phyloP scores from a whole-genome alignment of 768 basidiomycete species.

The Coprinopsis strossmayeri region DNA sequence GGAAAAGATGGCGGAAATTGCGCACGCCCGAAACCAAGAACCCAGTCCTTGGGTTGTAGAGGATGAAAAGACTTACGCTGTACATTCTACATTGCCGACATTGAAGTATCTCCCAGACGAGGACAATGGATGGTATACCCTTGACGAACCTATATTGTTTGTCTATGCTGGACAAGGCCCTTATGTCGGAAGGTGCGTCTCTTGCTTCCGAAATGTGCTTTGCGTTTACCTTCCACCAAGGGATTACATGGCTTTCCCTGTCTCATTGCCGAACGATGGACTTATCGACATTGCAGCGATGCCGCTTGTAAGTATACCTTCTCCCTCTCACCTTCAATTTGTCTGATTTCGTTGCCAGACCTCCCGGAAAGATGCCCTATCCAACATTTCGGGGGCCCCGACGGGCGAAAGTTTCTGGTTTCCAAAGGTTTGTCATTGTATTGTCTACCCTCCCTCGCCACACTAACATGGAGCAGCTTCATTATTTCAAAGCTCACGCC shows the following conservation, averaged over 20 bases:
- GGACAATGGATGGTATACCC: conserved; percentile 61
- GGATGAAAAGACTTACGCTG: conserved; percentile 13
- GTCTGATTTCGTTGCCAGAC: conserved; percentile 26
- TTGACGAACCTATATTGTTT: conserved; percentile 63
- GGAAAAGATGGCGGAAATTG: conserved; percentile 52
- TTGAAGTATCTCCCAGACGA: conserved; percentile 37
- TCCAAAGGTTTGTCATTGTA: conserved; percentile 36
- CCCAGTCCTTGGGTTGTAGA: conserved; percentile 6
- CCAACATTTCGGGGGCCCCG: conserved; percentile 53
- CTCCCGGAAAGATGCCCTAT: conserved; percentile 43
- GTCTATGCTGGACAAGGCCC: conserved; percentile 77
- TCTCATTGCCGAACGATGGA: conserved; percentile 74
- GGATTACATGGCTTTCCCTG: conserved; percentile 79
- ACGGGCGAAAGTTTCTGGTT: conserved; percentile 59
- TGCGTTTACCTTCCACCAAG: conserved; percentile 23
- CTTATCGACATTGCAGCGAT: conserved; percentile 67
- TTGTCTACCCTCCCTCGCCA: neutral
- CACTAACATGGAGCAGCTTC: conserved; percentile 36
- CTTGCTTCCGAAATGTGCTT: neutral
- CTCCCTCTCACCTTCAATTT: neutral
- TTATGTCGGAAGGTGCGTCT: conserved; percentile 54
- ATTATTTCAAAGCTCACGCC: conserved; percentile 67
- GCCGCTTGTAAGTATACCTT: conserved; percentile 40
- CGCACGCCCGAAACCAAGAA: conserved; percentile 31
- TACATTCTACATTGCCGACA: conserved; percentile 31